A percentile compares a stretch with the other conserved stretches of the same genome.
Evolutionary conservation across 2,329 filamentous ascomycete genomes (phyloP).

Genomic region (Fusarium ramigenum): DNA sequence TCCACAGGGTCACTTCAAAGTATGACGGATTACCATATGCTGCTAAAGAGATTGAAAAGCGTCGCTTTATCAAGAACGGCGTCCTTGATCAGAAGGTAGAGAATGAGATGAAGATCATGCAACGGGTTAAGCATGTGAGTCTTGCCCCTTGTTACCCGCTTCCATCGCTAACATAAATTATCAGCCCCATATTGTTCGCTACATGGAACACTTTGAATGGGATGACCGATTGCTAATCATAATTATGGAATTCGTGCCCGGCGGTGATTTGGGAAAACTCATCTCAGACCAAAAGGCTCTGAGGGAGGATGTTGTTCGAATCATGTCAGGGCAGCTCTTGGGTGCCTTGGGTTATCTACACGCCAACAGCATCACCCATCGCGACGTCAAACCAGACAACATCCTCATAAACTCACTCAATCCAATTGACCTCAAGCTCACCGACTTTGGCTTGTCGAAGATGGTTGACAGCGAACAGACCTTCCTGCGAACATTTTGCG

Average conservation of each 20-base stretch:
- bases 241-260: slow-evolving; percentile 91
- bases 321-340: slow-evolving; percentile 79
- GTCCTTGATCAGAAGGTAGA: slow-evolving; percentile 90
- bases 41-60: slow-evolving; percentile 94
- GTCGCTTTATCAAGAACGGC: slow-evolving; percentile 91
- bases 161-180: slow-evolving; percentile 15
- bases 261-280: slow-evolving; percentile 83
- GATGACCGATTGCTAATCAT: slow-evolving; percentile 88
- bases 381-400: slow-evolving; percentile 99
- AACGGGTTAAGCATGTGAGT: slow-evolving; percentile 80
- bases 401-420: slow-evolving; percentile 81
- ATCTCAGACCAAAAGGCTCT: slow-evolving; percentile 71
- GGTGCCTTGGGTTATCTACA: slow-evolving; percentile 89
- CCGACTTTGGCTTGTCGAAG: slow-evolving; percentile 96
- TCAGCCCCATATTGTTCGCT: slow-evolving; percentile 88
- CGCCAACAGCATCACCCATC: slow-evolving; percentile 87
- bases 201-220: slow-evolving; percentile 88
- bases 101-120: slow-evolving; percentile 98
- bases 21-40: slow-evolving; percentile 85
- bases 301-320: slow-evolving; percentile 73
- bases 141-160: neutral
- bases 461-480: slow-evolving; percentile 90
- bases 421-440: slow-evolving; percentile 87
- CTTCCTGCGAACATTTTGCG: slow-evolving; percentile 95
- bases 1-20: slow-evolving; percentile 89